Evolutionary conservation across 2,329 filamentous ascomycete species (phyloP).

Genomic region (Mycocentrospora acerina): DNA sequence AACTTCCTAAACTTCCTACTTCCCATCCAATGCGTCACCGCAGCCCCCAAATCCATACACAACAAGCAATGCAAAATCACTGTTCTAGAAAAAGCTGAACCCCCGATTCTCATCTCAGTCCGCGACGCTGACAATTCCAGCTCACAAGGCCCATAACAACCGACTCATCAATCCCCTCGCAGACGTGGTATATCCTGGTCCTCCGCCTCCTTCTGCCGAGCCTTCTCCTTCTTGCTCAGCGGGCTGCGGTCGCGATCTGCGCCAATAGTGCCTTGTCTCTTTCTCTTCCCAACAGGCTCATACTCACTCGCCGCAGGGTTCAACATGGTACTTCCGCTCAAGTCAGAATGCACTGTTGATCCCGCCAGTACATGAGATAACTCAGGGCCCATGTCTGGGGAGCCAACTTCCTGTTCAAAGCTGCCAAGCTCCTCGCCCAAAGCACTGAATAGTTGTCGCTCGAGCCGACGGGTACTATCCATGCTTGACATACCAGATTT

Average conservation of each 20-base stretch:
- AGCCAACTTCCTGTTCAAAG: conserved; percentile 18
- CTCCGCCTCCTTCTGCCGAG: conserved; percentile 1
- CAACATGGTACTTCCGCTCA: conserved; percentile 4
- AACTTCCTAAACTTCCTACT: no score
- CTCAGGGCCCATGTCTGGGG: conserved; percentile 15
- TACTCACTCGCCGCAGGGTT: conserved; percentile 9
- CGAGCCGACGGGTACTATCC: conserved; percentile 30
- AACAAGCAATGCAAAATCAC: no score
- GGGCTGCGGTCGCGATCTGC: conserved; percentile 21
- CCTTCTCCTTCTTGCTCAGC: conserved; percentile 27
- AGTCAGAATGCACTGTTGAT: conserved; percentile 1
- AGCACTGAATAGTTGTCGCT: conserved; percentile 32
- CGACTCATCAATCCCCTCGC: conserved; percentile 9
- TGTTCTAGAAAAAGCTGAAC: no score
- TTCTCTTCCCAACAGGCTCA: conserved; percentile 28
- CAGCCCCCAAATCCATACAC: no score
- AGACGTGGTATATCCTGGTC: conserved; percentile 7
- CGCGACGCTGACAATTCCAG: no score
- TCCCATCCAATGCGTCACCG: no score
- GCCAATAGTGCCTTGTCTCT: conserved; percentile 26
- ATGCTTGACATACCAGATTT: conserved; percentile 28
- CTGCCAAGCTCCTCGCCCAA: conserved; percentile 33
- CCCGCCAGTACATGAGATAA: conserved; percentile 9
- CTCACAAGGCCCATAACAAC: no score
- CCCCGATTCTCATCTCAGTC: no score